These are phyloP conservation scores for Globisporangium nodosum DNA, from an alignment of 352 stramenopile species.

Conservation along the genomic window DNA sequence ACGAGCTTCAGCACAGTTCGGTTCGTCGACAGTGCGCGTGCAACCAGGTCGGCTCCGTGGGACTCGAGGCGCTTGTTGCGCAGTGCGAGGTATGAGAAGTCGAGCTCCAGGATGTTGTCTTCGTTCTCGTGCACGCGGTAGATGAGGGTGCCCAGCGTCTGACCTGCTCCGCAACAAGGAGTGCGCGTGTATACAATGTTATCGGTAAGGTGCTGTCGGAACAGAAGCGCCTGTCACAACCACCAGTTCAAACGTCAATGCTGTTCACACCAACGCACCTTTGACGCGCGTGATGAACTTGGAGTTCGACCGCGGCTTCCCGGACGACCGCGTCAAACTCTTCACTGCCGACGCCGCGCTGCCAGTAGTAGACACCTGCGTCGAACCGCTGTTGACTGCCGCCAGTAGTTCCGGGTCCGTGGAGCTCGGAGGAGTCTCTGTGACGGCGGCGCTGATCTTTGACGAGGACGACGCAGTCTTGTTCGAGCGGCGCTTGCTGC, in stretches of 20 bases:
- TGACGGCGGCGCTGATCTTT: slow-evolving; percentile 2
- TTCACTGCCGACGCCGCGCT: slow-evolving; percentile 1
- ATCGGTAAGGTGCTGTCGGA: too few species aligned
- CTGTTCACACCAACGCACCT: slow-evolving; percentile 10
- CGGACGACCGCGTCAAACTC: slow-evolving; percentile 6
- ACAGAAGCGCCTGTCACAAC: background rate
- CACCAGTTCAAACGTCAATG: background rate
- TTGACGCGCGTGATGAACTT: slow-evolving; percentile 18
- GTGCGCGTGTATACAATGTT: too few species aligned
- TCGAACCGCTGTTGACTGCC: slow-evolving; percentile 10
- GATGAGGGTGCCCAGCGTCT: slow-evolving; percentile 50
- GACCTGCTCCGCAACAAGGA: slow-evolving; percentile 21
- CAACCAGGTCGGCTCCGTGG: slow-evolving; percentile 51
- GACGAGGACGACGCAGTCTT: background rate
- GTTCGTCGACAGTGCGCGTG: slow-evolving; percentile 59
- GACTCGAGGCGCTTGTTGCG: slow-evolving; percentile 50
- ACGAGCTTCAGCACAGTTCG: slow-evolving; percentile 54
- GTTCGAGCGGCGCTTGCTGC: slow-evolving; percentile 8
- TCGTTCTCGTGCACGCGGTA: slow-evolving; percentile 54
- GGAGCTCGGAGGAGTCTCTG: slow-evolving; percentile 6
- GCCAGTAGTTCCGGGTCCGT: slow-evolving; percentile 8
- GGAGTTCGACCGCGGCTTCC: slow-evolving; percentile 12
- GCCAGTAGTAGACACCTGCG: slow-evolving; percentile 5
- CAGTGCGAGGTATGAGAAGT: slow-evolving; percentile 58
- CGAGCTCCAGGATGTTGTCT: slow-evolving; percentile 54